A percentile compares a stretch with the other conserved stretches of the same genome.
Conservation (phyloP, 192 early-diverging fungal genomes). For the Backusella tuberculispora region DNA sequence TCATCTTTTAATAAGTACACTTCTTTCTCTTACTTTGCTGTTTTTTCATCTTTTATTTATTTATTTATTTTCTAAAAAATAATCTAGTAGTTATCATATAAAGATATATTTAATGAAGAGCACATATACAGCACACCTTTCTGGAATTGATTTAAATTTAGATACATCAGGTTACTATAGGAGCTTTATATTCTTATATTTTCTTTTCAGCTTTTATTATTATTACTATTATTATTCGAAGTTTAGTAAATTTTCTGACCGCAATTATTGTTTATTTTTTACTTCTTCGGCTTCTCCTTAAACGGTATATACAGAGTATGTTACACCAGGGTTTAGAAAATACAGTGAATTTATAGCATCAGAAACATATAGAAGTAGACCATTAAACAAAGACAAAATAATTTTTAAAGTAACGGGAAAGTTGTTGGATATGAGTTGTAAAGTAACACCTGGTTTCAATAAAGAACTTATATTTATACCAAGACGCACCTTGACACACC, state of each 20-base stretch:
- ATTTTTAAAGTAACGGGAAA: neutral
- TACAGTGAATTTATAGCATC: slow-evolving; percentile 1
- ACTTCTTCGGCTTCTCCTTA: neutral
- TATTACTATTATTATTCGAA: neutral
- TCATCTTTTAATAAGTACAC: slow-evolving; percentile 6
- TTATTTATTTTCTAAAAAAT: neutral
- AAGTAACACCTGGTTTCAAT: slow-evolving; percentile 75
- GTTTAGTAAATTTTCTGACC: neutral
- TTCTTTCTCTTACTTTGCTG: neutral
- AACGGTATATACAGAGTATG: neutral
- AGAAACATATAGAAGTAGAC: neutral
- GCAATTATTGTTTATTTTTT: neutral
- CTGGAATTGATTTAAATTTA: neutral
- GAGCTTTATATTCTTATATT: neutral
- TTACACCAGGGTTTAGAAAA: slow-evolving; percentile 17
- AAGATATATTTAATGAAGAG: neutral
- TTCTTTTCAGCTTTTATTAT: neutral
- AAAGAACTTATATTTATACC: slow-evolving; percentile 83
- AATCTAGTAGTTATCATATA: neutral
- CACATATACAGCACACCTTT: neutral
- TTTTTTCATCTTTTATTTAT: neutral
- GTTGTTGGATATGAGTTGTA: slow-evolving; percentile 57
- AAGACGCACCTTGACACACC: slow-evolving; percentile 90
- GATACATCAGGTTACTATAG: neutral
- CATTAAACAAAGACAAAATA: slow-evolving; percentile 1